Evolutionary conservation across 192 early-diverging fungal genomes (phyloP).

Genomic region (Coemansia asiatica): DNA sequence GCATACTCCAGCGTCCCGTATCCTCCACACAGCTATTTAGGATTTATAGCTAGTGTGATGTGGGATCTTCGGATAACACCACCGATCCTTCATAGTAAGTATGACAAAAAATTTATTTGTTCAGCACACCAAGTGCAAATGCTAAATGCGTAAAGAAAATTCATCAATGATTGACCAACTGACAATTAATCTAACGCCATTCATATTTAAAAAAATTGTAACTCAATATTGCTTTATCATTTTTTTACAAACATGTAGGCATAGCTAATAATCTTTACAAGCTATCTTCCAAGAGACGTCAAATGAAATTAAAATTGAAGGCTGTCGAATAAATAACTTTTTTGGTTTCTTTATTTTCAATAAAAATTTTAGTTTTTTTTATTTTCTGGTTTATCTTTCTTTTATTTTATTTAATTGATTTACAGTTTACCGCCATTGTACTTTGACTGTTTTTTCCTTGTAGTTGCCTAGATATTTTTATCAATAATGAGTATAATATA

Average conservation of each 20-base stretch:
- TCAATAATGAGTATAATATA: background rate
- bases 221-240: background rate
- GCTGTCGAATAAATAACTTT: background rate
- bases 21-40: slow-evolving; percentile 47
- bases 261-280: slow-evolving; percentile 51
- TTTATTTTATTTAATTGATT: background rate
- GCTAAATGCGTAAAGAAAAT: no score
- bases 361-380: background rate
- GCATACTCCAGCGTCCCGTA: slow-evolving; percentile 42
- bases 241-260: slow-evolving; percentile 33
- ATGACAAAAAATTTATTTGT: slow-evolving; percentile 1
- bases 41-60: slow-evolving; percentile 34
- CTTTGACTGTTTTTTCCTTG: no score
- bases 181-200: no score
- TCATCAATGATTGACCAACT: background rate
- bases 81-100: slow-evolving; percentile 50
- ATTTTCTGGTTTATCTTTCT: background rate
- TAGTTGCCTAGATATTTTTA: no score
- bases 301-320: background rate
- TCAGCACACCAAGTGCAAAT: no score
- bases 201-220: no score
- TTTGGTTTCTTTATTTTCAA: background rate
- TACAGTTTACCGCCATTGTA: no score
- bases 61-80: slow-evolving; percentile 47
- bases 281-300: slow-evolving; percentile 34